Evolutionary conservation across 345 rosid genomes (phyloP).

Genomic region (Salix dunnii): DNA sequence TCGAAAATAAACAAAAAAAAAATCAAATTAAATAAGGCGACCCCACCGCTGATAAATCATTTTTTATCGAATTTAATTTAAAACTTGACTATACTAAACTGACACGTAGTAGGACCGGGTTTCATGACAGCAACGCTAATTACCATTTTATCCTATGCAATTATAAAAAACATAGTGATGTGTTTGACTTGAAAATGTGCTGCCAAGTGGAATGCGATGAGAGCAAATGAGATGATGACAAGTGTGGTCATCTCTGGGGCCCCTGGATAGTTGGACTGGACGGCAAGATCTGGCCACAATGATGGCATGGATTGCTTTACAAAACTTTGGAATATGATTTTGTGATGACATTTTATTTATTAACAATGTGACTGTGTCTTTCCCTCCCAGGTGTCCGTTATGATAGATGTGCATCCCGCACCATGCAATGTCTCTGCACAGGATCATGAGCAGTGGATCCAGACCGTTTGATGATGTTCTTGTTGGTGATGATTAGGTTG

Average conservation of each 20-base stretch:
- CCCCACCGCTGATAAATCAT: too few relatives aligned
- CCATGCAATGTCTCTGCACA: background rate
- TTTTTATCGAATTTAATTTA: too few relatives aligned
- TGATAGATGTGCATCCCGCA: background rate
- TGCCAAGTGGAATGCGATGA: slow-evolving; percentile 18
- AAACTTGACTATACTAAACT: too few relatives aligned
- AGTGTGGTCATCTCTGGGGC: slow-evolving; percentile 24
- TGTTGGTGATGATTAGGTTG: too few relatives aligned
- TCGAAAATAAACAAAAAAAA: too few relatives aligned
- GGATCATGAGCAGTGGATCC: too few relatives aligned
- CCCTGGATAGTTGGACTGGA: slow-evolving; percentile 24
- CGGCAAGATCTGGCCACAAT: slow-evolving; percentile 28
- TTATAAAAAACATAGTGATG: background rate
- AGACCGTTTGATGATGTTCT: too few relatives aligned
- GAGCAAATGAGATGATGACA: slow-evolving; percentile 11
- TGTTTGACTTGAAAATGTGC: slow-evolving; percentile 14
- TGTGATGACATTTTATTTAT: background rate
- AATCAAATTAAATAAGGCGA: too few relatives aligned
- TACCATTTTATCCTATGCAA: background rate
- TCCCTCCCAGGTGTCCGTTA: background rate
- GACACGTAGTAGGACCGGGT: too few relatives aligned
- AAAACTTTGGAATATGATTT: slow-evolving; percentile 1
- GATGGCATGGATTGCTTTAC: slow-evolving; percentile 8
- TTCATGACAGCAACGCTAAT: background rate
- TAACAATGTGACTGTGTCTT: background rate